These are phyloP conservation scores for Skeletonema potamos DNA, from an alignment of 108 stramenopile species.

Conservation along the genomic window DNA sequence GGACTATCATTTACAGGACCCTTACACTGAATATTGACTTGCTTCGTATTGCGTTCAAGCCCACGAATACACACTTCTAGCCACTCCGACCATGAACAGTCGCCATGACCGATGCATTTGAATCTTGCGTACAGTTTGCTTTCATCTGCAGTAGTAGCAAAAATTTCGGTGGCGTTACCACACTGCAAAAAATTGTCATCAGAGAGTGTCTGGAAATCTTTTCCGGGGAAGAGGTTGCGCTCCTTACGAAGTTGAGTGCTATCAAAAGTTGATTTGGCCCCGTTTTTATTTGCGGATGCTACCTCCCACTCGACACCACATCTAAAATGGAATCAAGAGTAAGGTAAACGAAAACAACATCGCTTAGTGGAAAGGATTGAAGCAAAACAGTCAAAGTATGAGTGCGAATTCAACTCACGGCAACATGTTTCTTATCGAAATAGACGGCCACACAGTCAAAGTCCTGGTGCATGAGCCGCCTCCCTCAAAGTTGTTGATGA, in stretches of 20 bases:
- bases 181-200: not conserved
- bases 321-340: not conserved
- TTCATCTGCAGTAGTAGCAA: not conserved
- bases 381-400: not conserved
- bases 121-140: constrained; percentile 3
- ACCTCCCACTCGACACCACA: constrained; percentile 11
- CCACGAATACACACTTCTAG: not conserved
- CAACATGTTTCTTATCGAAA: constrained; percentile 63
- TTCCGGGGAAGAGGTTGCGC: not conserved
- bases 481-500: not conserved
- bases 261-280: constrained; percentile 1
- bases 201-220: not conserved
- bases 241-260: not conserved
- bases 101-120: constrained; percentile 5
- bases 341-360: not conserved
- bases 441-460: constrained; percentile 48
- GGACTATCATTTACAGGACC: constrained; percentile 50
- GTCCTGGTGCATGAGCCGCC: constrained; percentile 14
- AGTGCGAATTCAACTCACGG: constrained; percentile 18
- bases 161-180: constrained; percentile 8
- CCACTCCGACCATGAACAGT: constrained; percentile 14
- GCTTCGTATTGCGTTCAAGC: not conserved
- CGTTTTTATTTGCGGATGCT: not conserved
- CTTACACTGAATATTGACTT: constrained; percentile 48
- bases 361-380: not conserved